Percentiles rank a stretch among this genome's conserved stretches.
These are phyloP conservation scores for Xanthoceras sorbifolium DNA, from an alignment of 345 rosid species.

Conservation along the genomic window DNA sequence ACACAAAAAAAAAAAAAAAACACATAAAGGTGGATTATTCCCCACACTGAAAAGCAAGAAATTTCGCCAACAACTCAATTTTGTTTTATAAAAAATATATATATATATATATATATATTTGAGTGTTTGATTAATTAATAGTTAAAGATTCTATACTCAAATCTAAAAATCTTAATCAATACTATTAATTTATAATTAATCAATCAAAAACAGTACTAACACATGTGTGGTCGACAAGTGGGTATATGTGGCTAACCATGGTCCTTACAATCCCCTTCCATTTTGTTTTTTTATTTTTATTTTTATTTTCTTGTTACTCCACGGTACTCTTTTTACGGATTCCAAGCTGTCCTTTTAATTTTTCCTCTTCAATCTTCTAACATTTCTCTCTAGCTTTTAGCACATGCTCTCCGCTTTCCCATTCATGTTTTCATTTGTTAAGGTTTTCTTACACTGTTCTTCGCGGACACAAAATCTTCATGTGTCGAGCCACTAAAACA, in stretches of 20 bases:
- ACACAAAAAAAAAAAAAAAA: no score
- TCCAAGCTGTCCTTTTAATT: slow-evolving; percentile 40
- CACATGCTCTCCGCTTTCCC: slow-evolving; percentile 49
- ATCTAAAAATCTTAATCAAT: slow-evolving; percentile 31
- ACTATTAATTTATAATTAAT: slow-evolving; percentile 28
- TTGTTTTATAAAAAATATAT: no score
- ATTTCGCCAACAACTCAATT: slow-evolving; percentile 48
- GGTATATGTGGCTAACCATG: slow-evolving; percentile 29
- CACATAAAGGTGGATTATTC: slow-evolving; percentile 33
- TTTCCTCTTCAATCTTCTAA: slow-evolving; percentile 18
- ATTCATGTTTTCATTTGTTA: not conserved
- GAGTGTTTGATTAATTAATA: slow-evolving; percentile 22
- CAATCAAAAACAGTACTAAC: slow-evolving; percentile 13
- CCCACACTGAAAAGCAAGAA: slow-evolving; percentile 32
- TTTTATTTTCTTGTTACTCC: not conserved
- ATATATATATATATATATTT: no score
- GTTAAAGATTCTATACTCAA: slow-evolving; percentile 44
- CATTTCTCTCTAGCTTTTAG: slow-evolving; percentile 36
- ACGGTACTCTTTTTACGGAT: slow-evolving; percentile 24
- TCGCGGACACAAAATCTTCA: no score
- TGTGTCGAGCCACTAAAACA: no score
- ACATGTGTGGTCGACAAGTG: slow-evolving; percentile 39
- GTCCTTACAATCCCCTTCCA: slow-evolving; percentile 13
- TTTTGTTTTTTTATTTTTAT: no score
- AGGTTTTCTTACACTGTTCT: not conserved